Percentiles rank a stretch among this genome's conserved stretches.
These are phyloP conservation scores for Trichoderma asperelloides DNA, from an alignment of 495 filamentous ascomycete species.

Conservation along the genomic window DNA sequence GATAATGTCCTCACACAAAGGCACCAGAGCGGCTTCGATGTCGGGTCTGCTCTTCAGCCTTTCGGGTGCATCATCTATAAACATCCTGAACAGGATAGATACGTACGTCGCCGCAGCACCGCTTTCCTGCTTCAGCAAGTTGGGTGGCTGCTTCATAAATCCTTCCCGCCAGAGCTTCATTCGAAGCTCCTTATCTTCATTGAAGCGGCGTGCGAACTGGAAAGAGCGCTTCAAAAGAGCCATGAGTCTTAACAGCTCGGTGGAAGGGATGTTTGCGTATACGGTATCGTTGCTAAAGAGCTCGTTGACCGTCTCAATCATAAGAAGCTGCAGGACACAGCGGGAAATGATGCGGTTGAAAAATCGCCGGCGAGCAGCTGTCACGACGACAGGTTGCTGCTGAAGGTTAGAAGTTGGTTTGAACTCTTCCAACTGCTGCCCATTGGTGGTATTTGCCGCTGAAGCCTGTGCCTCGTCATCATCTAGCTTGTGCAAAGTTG, in stretches of 20 bases:
- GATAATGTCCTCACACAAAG: slow-evolving; percentile 89
- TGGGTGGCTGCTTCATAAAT: slow-evolving; percentile 99
- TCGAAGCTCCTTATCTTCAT: slow-evolving; percentile 89
- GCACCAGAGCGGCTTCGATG: slow-evolving; percentile 85
- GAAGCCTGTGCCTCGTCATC: slow-evolving; percentile 29
- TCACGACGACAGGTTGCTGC: slow-evolving; percentile 85
- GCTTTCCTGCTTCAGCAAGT: slow-evolving; percentile 95
- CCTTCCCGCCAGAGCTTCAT: slow-evolving; percentile 94
- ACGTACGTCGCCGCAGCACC: slow-evolving; percentile 91
- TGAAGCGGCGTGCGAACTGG: slow-evolving; percentile 93
- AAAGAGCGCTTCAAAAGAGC: slow-evolving; percentile 87
- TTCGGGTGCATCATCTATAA: slow-evolving; percentile 78
- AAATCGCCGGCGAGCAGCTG: slow-evolving; percentile 84
- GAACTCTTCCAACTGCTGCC: slow-evolving; percentile 69
- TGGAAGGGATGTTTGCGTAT: slow-evolving; percentile 83
- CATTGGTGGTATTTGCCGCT: slow-evolving; percentile 20
- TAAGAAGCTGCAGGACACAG: slow-evolving; percentile 91
- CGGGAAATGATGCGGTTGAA: slow-evolving; percentile 99
- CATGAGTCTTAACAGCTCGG: slow-evolving; percentile 87
- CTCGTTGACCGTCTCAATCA: slow-evolving; percentile 99
- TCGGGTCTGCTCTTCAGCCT: slow-evolving; percentile 65
- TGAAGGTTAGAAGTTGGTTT: slow-evolving; percentile 61
- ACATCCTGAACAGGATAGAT: slow-evolving; percentile 91
- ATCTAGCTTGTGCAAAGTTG: slow-evolving; percentile 19
- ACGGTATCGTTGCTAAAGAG: slow-evolving; percentile 96